Percentiles rank a stretch among this genome's conserved stretches.
Conservation (phyloP, 169 alveolate genomes). For the Cryptosporidium sp. region DNA sequence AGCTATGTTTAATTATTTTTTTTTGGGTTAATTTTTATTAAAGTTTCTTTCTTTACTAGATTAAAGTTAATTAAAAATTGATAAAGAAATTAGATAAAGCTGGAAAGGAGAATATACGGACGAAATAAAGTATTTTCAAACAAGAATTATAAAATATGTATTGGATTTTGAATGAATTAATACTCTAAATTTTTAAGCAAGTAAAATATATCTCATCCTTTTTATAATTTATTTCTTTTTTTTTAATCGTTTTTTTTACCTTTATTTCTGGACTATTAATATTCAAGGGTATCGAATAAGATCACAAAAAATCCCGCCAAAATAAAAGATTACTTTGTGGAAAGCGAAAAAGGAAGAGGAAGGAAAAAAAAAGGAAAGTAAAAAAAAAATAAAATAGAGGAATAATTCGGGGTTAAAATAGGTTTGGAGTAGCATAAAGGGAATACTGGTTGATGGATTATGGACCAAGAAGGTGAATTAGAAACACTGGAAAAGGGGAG, state of each 20-base stretch:
- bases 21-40: too few relatives aligned
- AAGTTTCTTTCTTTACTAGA: too few relatives aligned
- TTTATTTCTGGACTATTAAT: too few relatives aligned
- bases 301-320: background rate
- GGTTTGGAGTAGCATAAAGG: constrained; percentile 6
- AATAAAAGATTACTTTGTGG: background rate
- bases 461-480: constrained; percentile 41
- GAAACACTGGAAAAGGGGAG: background rate
- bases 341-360: background rate
- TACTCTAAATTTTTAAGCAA: background rate
- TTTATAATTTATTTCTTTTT: too few relatives aligned
- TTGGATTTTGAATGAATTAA: too few relatives aligned
- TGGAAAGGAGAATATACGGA: too few relatives aligned
- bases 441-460: constrained; percentile 16
- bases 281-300: background rate
- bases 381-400: background rate
- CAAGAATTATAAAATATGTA: background rate
- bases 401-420: background rate
- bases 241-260: too few relatives aligned
- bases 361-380: background rate
- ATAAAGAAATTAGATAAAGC: background rate
- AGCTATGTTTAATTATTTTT: too few relatives aligned
- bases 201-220: too few relatives aligned
- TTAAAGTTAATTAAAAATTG: too few relatives aligned
- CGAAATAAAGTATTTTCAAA: too few relatives aligned